Evolutionary conservation across 306 rosid genomes (phyloP).

Genomic region (Vigna reflexopilosa): DNA sequence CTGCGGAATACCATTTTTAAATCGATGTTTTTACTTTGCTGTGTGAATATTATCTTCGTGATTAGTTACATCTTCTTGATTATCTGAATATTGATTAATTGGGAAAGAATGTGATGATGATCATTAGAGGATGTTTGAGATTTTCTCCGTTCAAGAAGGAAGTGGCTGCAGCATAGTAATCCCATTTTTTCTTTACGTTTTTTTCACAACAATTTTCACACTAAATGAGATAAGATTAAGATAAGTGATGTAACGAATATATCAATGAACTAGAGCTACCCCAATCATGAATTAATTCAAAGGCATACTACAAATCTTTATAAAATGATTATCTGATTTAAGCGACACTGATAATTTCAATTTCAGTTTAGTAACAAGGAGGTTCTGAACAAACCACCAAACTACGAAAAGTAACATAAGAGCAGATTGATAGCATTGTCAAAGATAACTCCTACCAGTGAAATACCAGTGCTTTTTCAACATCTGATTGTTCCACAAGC

Average conservation of each 20-base stretch:
- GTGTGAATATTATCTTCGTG: not conserved
- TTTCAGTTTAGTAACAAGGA: not conserved
- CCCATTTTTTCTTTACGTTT: not conserved
- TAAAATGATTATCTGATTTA: not conserved
- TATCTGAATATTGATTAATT: not conserved
- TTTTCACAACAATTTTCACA: not conserved
- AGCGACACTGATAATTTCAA: constrained; percentile 4
- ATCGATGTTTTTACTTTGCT: not conserved
- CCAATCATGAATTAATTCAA: constrained; percentile 1
- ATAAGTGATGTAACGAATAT: not conserved
- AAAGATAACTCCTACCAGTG: constrained; percentile 24
- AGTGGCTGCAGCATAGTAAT: not conserved
- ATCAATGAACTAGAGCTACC: no score
- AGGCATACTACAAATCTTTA: not conserved
- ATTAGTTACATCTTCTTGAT: not conserved
- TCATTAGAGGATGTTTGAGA: not conserved
- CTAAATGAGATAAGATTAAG: not conserved
- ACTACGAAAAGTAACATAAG: constrained; percentile 3
- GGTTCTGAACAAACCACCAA: not conserved
- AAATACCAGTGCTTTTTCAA: constrained; percentile 7
- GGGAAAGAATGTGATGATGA: not conserved
- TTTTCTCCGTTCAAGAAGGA: not conserved
- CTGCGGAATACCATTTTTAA: not conserved
- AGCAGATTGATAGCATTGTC: not conserved
- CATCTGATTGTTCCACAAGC: constrained; percentile 26